These are phyloP conservation scores for Botryotinia narcissicola DNA, from an alignment of 2,329 filamentous ascomycete species.

Conservation along the genomic window DNA sequence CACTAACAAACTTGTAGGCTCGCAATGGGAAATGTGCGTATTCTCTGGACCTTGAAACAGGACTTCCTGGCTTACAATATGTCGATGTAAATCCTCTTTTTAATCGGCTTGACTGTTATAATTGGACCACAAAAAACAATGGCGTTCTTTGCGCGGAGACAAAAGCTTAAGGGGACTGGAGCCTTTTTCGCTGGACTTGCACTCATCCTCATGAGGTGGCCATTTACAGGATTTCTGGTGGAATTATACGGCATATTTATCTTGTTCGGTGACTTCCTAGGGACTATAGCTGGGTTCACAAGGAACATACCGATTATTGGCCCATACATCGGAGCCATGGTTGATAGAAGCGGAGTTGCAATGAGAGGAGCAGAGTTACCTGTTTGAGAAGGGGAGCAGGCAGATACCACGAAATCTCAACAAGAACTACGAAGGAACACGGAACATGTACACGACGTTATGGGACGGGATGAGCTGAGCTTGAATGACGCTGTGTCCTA, in stretches of 20 bases:
- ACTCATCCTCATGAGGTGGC: slow-evolving; percentile 87
- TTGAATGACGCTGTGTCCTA: not conserved
- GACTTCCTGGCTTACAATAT: slow-evolving; percentile 45
- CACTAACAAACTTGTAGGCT: slow-evolving; percentile 54
- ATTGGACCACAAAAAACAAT: slow-evolving; percentile 90
- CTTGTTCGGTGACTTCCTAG: slow-evolving; percentile 93
- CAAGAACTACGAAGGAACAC: slow-evolving; percentile 11
- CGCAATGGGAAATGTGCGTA: slow-evolving; percentile 79
- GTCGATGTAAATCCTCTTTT: slow-evolving; percentile 78
- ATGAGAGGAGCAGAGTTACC: slow-evolving; percentile 74
- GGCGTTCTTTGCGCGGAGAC: slow-evolving; percentile 88
- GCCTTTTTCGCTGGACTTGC: slow-evolving; percentile 82
- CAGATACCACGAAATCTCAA: not conserved
- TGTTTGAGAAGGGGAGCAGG: slow-evolving; percentile 50
- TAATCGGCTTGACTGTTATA: slow-evolving; percentile 92
- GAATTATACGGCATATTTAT: slow-evolving; percentile 92
- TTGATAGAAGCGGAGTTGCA: slow-evolving; percentile 69
- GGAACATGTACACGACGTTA: not conserved
- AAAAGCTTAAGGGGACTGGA: slow-evolving; percentile 87
- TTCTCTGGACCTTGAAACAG: slow-evolving; percentile 19
- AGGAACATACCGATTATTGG: slow-evolving; percentile 82
- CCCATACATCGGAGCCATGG: slow-evolving; percentile 72
- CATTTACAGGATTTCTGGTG: slow-evolving; percentile 83
- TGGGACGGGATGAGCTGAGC: not conserved
- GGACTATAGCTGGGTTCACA: slow-evolving; percentile 85